Percentiles rank a stretch among this genome's conserved stretches.
These are phyloP conservation scores for Scolecobasidium constrictum DNA, from an alignment of 2,329 filamentous ascomycete species.

Conservation along the genomic window DNA sequence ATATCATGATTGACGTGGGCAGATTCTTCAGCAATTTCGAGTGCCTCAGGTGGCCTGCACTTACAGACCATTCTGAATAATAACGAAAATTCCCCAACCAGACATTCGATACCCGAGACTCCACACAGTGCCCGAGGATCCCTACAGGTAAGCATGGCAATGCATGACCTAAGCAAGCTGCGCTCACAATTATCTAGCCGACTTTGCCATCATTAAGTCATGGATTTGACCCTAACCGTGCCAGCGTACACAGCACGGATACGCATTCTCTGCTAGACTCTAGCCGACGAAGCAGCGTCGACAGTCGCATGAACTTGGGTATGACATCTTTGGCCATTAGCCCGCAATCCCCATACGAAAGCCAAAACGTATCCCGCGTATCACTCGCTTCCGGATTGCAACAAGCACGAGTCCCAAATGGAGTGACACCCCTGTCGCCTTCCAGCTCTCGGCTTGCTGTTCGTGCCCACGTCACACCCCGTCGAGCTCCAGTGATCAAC, in stretches of 20 bases:
- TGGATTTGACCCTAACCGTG: conserved; percentile 30
- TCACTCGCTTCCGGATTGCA: conserved; percentile 63
- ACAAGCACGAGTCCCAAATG: conserved; percentile 43
- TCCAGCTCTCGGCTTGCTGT: conserved; percentile 23
- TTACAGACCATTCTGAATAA: conserved; percentile 37
- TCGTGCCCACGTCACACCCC: conserved; percentile 27
- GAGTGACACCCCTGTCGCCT: conserved; percentile 34
- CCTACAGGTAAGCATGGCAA: conserved; percentile 15
- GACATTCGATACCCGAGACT: conserved; percentile 32
- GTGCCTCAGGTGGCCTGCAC: conserved; percentile 36
- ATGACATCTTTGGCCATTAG: conserved; percentile 61
- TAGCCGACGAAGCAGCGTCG: conserved; percentile 65
- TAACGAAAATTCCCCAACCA: conserved; percentile 37
- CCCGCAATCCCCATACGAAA: conserved; percentile 60
- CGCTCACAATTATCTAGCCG: conserved; percentile 11
- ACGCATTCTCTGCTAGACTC: conserved; percentile 42
- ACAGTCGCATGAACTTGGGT: conserved; percentile 64
- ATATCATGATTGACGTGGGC: conserved; percentile 2
- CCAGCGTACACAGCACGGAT: conserved; percentile 34
- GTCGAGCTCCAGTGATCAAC: conserved; percentile 64
- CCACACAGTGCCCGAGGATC: conserved; percentile 24
- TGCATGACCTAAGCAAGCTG: conserved; percentile 16
- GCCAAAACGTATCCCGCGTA: conserved; percentile 64
- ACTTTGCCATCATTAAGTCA: conserved; percentile 49
- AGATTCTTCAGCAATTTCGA: conserved; percentile 33